A percentile compares a stretch with the other conserved stretches of the same genome.
Evolutionary conservation across 495 filamentous ascomycete species (phyloP).

Genomic region (Rostrohypoxylon terebratum): DNA sequence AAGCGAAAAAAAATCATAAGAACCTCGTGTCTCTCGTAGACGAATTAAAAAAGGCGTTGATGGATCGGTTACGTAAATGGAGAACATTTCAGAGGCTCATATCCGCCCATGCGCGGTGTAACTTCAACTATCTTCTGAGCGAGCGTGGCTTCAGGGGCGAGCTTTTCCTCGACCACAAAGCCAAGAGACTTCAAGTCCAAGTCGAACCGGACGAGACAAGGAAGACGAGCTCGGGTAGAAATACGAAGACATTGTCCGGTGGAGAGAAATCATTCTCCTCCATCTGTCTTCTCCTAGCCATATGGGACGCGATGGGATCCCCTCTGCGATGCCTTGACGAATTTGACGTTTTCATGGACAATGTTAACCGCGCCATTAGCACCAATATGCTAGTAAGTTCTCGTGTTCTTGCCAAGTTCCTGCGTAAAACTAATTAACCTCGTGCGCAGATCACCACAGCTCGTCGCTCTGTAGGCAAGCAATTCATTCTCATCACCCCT

Average conservation of each 20-base stretch:
- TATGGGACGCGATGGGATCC: conserved; percentile 99
- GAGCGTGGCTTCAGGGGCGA: conserved; percentile 89
- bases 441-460: conserved; percentile 78
- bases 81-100: conserved; percentile 83
- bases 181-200: conserved; percentile 78
- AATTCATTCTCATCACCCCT: conserved; percentile 97
- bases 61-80: conserved; percentile 80
- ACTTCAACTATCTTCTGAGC: conserved; percentile 87
- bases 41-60: conserved; percentile 72
- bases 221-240: conserved; percentile 72
- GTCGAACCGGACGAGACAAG: conserved; percentile 84
- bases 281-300: conserved; percentile 88
- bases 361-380: conserved; percentile 91
- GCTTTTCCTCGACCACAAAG: conserved; percentile 78
- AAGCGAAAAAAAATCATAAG: conserved; percentile 54
- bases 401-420: conserved; percentile 10
- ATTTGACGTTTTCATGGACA: conserved; percentile 99
- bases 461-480: conserved; percentile 83
- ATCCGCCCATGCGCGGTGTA: conserved; percentile 81
- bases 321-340: conserved; percentile 96
- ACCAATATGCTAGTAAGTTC: conserved; percentile 89
- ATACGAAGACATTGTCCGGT: conserved; percentile 91
- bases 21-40: conserved; percentile 65
- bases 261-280: conserved; percentile 98
- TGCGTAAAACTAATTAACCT: conserved; percentile 30